A percentile compares a stretch with the other conserved stretches of the same genome.
phyloP scores from a whole-genome alignment of 768 basidiomycete genomes.

The Exidia glandulosa region DNA sequence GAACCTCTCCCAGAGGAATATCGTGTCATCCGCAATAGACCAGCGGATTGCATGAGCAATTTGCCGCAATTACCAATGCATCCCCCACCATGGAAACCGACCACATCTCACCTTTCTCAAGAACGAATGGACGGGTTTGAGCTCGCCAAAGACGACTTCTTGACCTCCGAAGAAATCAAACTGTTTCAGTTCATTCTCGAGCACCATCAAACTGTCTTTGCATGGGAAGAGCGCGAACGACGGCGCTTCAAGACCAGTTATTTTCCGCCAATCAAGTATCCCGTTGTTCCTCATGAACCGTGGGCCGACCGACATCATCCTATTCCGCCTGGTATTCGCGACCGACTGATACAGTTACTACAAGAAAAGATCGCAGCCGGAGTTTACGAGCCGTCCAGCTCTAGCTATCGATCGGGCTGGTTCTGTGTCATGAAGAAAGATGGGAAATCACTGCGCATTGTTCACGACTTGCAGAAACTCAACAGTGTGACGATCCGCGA shows the following conservation, averaged over 20 bases:
- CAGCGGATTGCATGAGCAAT: neutral
- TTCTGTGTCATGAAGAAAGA: conserved; percentile 28
- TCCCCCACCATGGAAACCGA: neutral
- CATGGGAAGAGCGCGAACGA: conserved; percentile 4
- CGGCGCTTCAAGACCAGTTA: conserved; percentile 8
- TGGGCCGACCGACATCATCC: conserved; percentile 24
- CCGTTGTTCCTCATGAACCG: conserved; percentile 25
- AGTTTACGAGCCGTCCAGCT: conserved; percentile 26
- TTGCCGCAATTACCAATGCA: neutral
- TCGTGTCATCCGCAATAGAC: neutral
- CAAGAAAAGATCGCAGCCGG: conserved; percentile 24
- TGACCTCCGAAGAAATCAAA: neutral
- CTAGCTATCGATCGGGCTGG: conserved; percentile 26
- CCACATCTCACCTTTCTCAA: neutral
- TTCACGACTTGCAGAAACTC: conserved; percentile 17
- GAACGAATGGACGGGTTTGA: neutral
- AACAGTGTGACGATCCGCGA: conserved; percentile 12
- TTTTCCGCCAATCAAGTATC: conserved; percentile 23
- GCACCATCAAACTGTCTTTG: neutral
- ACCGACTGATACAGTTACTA: conserved; percentile 21
- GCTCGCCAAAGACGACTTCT: neutral
- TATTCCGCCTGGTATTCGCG: conserved; percentile 24
- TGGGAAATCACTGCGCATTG: conserved; percentile 12
- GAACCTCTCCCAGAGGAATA: neutral
- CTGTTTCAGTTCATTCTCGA: neutral